These are phyloP conservation scores for Coffea humblotiana DNA, from an alignment of 305 asterid genomes.

Conservation along the genomic window DNA sequence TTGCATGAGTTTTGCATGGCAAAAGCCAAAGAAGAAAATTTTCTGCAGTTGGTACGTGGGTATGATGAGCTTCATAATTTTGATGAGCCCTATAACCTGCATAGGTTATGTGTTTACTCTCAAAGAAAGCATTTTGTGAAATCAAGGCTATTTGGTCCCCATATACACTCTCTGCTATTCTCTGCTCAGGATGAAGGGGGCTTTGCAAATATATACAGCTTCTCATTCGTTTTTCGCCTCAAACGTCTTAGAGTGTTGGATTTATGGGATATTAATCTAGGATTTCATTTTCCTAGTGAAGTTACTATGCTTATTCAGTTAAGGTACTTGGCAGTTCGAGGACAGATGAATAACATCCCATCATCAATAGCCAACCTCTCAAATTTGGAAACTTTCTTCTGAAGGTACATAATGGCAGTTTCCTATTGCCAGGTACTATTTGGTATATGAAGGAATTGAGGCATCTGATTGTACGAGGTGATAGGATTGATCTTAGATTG, in stretches of 20 bases:
- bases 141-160: not conserved
- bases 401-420: not conserved
- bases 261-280: not conserved
- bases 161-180: slow-evolving; percentile 9
- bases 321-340: not conserved
- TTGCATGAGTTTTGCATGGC: slow-evolving; percentile 16
- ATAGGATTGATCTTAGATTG: too few relatives aligned
- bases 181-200: not conserved
- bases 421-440: not conserved
- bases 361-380: not conserved
- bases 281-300: not conserved
- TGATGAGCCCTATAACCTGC: too few relatives aligned
- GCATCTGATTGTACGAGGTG: not conserved
- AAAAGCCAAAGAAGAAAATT: slow-evolving; percentile 17
- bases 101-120: not conserved
- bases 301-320: not conserved
- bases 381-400: slow-evolving; percentile 2
- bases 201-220: not conserved
- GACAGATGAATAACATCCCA: not conserved
- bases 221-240: not conserved
- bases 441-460: not conserved
- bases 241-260: slow-evolving; percentile 19
- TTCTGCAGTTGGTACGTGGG: not conserved
- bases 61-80: not conserved
- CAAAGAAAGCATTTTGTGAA: not conserved